A percentile compares a stretch with the other conserved stretches of the same genome.
These are phyloP conservation scores for Ascochyta koolunga DNA, from an alignment of 2,329 filamentous ascomycete species.

Conservation along the genomic window DNA sequence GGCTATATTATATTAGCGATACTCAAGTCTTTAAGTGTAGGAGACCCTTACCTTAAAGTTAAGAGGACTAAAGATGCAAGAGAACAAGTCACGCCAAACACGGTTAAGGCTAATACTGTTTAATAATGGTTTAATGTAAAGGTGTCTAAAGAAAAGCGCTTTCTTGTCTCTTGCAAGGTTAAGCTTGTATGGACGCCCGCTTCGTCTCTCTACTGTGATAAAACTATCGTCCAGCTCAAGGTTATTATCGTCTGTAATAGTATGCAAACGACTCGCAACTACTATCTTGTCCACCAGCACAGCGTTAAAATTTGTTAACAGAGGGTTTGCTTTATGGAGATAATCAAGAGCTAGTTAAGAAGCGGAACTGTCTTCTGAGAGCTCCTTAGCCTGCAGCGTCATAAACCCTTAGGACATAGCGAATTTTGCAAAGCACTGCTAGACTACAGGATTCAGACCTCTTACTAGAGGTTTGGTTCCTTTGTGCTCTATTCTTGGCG, in stretches of 20 bases:
- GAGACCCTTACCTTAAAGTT: not conserved
- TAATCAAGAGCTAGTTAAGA: not conserved
- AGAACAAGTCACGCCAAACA: not conserved
- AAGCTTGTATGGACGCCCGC: not conserved
- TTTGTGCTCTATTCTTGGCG: constrained; percentile 1
- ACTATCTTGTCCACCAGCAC: not conserved
- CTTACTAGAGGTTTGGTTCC: not conserved
- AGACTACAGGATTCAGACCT: constrained; percentile 2
- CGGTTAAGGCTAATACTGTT: not conserved
- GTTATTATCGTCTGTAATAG: not conserved
- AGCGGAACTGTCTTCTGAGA: not conserved
- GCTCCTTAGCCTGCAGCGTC: not conserved
- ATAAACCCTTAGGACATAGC: not conserved
- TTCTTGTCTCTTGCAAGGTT: not conserved
- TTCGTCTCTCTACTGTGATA: not conserved
- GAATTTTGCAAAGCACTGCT: constrained; percentile 5
- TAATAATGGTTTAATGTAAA: not conserved
- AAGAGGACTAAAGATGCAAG: not conserved
- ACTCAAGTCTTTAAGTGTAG: not conserved
- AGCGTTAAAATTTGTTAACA: not conserved
- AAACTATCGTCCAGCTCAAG: not conserved
- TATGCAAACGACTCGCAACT: not conserved
- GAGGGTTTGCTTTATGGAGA: not conserved
- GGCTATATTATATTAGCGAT: not conserved
- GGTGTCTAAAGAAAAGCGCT: not conserved